Evolutionary conservation across 148 eudicot species (phyloP).

Genomic region (Rhododendron ovatum): DNA sequence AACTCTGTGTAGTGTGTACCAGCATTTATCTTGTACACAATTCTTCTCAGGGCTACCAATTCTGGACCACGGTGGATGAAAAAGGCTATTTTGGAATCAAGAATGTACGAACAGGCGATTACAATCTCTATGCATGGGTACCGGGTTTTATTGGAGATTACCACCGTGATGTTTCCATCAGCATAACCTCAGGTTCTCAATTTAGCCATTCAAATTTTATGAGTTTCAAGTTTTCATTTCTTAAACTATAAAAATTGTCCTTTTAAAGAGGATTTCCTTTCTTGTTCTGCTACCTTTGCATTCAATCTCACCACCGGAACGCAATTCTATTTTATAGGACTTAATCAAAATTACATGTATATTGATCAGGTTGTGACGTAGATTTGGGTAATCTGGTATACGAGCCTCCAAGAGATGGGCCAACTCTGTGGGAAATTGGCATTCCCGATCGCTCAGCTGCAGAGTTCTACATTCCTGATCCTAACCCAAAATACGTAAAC

Average conservation of each 20-base stretch:
- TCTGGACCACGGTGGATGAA: slow-evolving; percentile 67
- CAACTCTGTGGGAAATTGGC: slow-evolving; percentile 95
- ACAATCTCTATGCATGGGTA: slow-evolving; percentile 73
- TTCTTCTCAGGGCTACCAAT: slow-evolving; percentile 65
- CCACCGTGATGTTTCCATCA: slow-evolving; percentile 27
- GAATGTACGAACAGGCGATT: slow-evolving; percentile 52
- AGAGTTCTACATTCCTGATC: slow-evolving; percentile 80
- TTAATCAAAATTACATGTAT: neutral
- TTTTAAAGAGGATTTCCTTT: neutral
- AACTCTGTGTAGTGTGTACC: neutral
- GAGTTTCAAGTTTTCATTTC: neutral
- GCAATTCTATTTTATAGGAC: neutral
- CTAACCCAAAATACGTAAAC: slow-evolving; percentile 68
- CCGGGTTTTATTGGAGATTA: slow-evolving; percentile 85
- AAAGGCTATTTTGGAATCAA: slow-evolving; percentile 54
- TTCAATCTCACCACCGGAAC: neutral
- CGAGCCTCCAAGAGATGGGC: slow-evolving; percentile 83
- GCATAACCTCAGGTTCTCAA: slow-evolving; percentile 53
- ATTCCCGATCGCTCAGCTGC: slow-evolving; percentile 84
- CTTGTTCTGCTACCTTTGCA: neutral
- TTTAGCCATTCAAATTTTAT: neutral
- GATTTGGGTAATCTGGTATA: slow-evolving; percentile 45
- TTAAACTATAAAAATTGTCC: neutral
- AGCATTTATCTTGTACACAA: neutral
- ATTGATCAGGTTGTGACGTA: neutral